These are phyloP conservation scores for Colletotrichum sp. DNA, from an alignment of 2,329 filamentous ascomycete genomes.

Conservation along the genomic window DNA sequence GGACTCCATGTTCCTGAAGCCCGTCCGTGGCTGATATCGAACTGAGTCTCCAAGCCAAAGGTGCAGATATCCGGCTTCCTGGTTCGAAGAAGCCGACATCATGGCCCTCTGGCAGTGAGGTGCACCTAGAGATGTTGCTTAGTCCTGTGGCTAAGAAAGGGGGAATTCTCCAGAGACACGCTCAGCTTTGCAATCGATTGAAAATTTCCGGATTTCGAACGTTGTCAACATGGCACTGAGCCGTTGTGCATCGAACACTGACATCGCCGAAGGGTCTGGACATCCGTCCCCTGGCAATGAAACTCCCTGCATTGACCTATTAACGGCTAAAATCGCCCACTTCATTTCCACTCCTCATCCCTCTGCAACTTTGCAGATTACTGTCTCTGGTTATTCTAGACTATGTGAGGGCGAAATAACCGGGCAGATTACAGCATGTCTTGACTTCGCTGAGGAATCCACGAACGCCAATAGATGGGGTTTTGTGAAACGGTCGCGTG, in stretches of 20 bases:
- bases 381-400: background rate
- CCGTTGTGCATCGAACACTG: background rate
- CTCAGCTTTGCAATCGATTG: background rate
- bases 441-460: background rate
- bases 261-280: background rate
- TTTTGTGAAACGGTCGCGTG: background rate
- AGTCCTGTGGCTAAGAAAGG: background rate
- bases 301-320: background rate
- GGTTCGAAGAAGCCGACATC: background rate
- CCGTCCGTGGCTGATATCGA: background rate
- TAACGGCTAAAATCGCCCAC: background rate
- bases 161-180: background rate
- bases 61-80: background rate
- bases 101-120: background rate
- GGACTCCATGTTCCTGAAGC: background rate
- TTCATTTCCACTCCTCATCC: background rate
- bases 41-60: background rate
- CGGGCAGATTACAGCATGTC: background rate
- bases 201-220: background rate
- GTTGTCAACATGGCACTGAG: background rate
- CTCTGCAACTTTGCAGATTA: background rate
- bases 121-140: background rate
- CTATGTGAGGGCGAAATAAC: background rate
- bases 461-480: background rate
- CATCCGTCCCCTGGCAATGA: background rate